Base-by-base conservation (phyloP, 116 monocot species). In the Zostera marina region DNA sequence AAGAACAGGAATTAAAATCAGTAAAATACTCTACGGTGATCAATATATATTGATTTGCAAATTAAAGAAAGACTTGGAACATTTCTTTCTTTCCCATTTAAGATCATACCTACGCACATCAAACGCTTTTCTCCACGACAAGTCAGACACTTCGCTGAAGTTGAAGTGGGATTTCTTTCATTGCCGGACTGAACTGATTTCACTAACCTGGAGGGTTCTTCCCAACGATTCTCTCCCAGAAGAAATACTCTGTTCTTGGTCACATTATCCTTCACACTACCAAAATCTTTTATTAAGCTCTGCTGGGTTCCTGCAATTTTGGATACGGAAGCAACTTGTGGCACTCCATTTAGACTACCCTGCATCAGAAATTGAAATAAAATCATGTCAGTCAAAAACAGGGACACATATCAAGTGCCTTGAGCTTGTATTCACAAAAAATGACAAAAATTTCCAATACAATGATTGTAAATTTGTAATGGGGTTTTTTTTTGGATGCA, bases 191-290 rank as follows among this genome's bases (percentile, higher is more conserved):
- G 81, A 38, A 76, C 64, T 58, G 51, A 76, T 12, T 22, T 54
- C 16, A 21, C 44, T 14, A 94, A 61, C 58, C 88, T 81, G 4
- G 82, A 71, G 40, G 88, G 80, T 22, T 88, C 94, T 78, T 94
- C 94, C 94, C 94, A 94, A 7, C 94, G 66, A 26, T 94, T 94
- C 72, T 94, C 94, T 9, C 94, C 94, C 15, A 94, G 76, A 68
- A 94, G 85, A 68, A 88, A 94, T 3, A 94, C 94, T 74, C 66
- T 76, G 9, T 77, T 68, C 16, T 73, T 47, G 32, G 81, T 73
- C 41, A 77, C 68, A 42, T 80, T 72, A 15, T 79, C 52, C 54
- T 77, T 60, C 23, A 25, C 25, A 54, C 51, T 63, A 45, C 61
- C 67, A 51, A 25, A 65, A 62, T 73, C 80, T 67, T 75, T 82